Conservation (phyloP, 257 asterid species). For the Solanum commersonii region DNA sequence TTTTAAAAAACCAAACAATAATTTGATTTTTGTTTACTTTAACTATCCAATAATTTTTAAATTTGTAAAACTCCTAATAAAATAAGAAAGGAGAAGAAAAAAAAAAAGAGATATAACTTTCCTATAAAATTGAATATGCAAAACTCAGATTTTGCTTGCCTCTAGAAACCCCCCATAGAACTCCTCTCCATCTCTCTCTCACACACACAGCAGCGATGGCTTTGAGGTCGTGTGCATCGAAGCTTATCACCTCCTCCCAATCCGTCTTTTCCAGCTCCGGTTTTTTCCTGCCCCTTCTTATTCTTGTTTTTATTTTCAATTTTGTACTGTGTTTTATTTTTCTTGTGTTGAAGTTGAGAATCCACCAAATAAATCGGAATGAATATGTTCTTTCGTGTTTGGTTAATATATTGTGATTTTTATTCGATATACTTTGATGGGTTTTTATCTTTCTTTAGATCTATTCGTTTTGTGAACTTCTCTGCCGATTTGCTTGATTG, state of each 20-base stretch:
- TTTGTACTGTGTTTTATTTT: not conserved
- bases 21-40: no score
- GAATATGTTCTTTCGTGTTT: not conserved
- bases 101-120: no score
- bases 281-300: conserved; percentile 5
- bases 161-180: not conserved
- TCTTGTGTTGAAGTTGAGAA: not conserved
- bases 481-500: not conserved
- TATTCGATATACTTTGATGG: not conserved
- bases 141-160: not conserved
- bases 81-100: no score
- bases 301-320: not conserved
- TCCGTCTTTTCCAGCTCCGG: conserved; percentile 39
- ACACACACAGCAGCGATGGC: conserved; percentile 21
- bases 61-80: no score
- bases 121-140: not conserved
- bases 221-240: conserved; percentile 49
- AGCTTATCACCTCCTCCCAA: conserved; percentile 33
- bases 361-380: not conserved
- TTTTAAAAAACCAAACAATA: no score
- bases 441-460: not conserved
- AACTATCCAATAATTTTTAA: no score
- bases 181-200: not conserved
- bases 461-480: not conserved
- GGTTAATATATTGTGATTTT: not conserved